Base-by-base conservation (phyloP, 139 green algal species). In the Chlorella sp. region DNA sequence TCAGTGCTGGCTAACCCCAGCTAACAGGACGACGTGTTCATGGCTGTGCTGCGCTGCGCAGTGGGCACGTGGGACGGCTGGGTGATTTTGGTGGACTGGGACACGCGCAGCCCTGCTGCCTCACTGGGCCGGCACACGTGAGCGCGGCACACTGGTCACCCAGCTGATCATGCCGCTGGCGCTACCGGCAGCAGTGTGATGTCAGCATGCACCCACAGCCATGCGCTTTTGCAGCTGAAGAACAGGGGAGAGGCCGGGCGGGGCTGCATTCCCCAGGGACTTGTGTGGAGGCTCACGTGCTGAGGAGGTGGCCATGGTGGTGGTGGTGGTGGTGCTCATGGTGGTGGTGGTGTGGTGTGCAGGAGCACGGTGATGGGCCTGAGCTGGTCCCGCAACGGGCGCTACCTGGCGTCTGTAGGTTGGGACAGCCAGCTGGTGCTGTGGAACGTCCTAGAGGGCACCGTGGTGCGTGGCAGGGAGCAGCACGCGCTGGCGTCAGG, bases 61-160 rank as follows among this genome's bases (percentile, higher is more conserved):
- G 88, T 87, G 26, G 93, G 93, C 32, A 92, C 86, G 17, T 63
- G 76, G 31, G 81, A 91, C 31, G 94, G 93, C 1, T 62, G 75
- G 34, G 79, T 97, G 6, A 78, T 94, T 0, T 66, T 97, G 0
- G 98, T 87, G 89, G 90, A 97, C 78, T 93, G 90, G 70, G 85
- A 92, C 49, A 97, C 93, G 0, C 75, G 91, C 0, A 85, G 88
- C 24, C 79, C 95, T 0, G 91, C 86, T 0, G 70, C 78, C 3
- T 49, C 71, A 36, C 73, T 76, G 20, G 4, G 50, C 5, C 73
- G 75, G 2, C 81, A 92, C 76, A 80, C 50, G 80, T 83, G 74
- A 69, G 74, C 51, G 64, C n/a, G n/a, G n/a, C 1, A 55, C 17
- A 55, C 42, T 10, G 42, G 10, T 55, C 42, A 55, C 42, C n/a